phyloP scores from a whole-genome alignment of 306 rosid species.

The Clitoria ternatea region DNA sequence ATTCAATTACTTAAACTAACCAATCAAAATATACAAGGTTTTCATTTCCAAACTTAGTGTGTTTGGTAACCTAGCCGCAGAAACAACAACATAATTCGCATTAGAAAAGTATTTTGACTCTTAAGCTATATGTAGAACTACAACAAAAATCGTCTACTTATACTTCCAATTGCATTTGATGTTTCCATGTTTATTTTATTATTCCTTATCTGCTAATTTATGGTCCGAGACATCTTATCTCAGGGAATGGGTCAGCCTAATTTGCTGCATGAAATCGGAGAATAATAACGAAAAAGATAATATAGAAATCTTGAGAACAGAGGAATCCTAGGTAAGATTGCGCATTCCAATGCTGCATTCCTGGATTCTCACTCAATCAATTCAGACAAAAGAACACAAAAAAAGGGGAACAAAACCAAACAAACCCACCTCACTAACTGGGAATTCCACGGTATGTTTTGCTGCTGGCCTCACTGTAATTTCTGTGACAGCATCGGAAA shows the following conservation, averaged over 20 bases:
- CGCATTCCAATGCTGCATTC: not conserved
- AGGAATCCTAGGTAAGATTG: constrained; percentile 38
- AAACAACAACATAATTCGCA: not conserved
- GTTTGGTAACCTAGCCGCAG: not conserved
- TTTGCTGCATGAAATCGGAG: not conserved
- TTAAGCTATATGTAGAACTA: not conserved
- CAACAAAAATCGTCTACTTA: not conserved
- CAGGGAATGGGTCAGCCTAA: not conserved
- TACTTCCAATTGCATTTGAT: not conserved
- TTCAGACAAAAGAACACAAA: constrained; percentile 5
- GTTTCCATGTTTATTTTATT: not conserved
- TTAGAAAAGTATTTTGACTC: not conserved
- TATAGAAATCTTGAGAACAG: not conserved
- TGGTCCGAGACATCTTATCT: not conserved
- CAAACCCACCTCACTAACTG: constrained; percentile 55
- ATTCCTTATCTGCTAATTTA: not conserved
- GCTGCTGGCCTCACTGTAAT: constrained; percentile 54
- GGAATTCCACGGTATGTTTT: constrained; percentile 55
- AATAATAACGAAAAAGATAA: not conserved
- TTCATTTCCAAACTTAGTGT: not conserved
- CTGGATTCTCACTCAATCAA: constrained; percentile 25
- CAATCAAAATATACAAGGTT: not conserved
- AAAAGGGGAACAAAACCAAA: not conserved
- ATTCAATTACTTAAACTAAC: not conserved
- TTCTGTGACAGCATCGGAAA: constrained; percentile 53